phyloP scores from a whole-genome alignment of 2,329 filamentous ascomycete species.

The Aurifilum marmelostoma region DNA sequence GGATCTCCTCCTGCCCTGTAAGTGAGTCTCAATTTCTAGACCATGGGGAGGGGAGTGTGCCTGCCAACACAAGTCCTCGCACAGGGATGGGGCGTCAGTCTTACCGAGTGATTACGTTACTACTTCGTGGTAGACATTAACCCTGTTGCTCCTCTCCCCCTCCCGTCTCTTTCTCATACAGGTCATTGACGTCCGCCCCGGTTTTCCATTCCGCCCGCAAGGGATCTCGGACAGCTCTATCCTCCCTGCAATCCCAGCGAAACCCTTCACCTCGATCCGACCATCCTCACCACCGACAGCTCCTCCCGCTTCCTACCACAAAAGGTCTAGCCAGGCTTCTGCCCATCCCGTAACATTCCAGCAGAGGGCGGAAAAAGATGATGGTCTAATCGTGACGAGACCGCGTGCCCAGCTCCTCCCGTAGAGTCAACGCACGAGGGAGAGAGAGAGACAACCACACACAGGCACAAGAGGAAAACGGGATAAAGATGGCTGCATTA shows the following conservation, averaged over 20 bases:
- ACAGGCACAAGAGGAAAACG: too few species aligned
- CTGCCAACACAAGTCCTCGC: neutral
- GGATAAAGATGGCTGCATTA: neutral
- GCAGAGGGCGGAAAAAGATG: neutral
- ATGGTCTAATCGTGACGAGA: neutral
- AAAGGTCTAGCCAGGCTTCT: neutral
- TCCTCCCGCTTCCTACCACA: neutral
- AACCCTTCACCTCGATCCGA: neutral
- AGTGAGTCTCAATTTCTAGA: neutral
- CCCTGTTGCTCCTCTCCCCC: conserved; percentile 1
- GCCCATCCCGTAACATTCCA: neutral
- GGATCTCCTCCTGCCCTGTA: neutral
- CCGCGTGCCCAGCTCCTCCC: neutral
- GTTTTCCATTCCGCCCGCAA: neutral
- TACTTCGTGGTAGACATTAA: neutral
- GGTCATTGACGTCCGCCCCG: neutral
- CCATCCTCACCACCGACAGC: neutral
- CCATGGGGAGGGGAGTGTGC: neutral
- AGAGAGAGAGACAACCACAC: neutral
- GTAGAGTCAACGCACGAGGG: neutral
- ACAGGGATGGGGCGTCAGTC: neutral
- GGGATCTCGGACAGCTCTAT: neutral
- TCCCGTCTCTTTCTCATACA: neutral
- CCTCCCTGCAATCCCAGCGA: neutral
- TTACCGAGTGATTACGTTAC: neutral